Base-by-base conservation (phyloP, 176 grass and related monocot species). In the Chrysopogon serrulatus region DNA sequence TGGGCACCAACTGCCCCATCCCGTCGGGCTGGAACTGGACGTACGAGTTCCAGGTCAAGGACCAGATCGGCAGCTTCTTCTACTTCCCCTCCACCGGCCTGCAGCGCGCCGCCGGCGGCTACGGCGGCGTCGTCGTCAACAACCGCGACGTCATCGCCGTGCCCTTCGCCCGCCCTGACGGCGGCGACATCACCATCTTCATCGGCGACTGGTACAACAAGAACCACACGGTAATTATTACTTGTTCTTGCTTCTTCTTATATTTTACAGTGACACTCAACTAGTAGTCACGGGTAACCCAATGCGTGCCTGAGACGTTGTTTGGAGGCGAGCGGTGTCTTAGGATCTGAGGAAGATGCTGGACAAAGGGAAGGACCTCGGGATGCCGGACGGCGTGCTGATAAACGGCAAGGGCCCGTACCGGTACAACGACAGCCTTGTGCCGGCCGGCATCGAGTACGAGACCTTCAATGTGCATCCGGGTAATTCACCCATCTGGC, bases 1-100 rank as follows among this genome's bases (percentile, higher is more conserved):
- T 97, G 69, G 94, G 91, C 68, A 97, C 94, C 12, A 97, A 91
- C 74, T 97, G 94, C 85, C 94, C 94, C 43, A 94, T 97, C 23
- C 91, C 91, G 13, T 90, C 94, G 0, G 94, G 94, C 5, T 97
- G 94, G 94, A 97, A 97, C 82, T 97, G 94, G 94, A 97, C 94
- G 8, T 97, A 97, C 79, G 78, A 97, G 82, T 94, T 97, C 87
- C 93, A 90, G 65, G 51, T 89, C 3, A 95, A 95, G 83, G 92
- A 95, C 39, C 92, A 95, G 60, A 95, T 95, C 40, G 92, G 90
- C 48, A 90, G 80, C 74, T 95, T 73, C 74, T 96, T 90, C 66
- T 97, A 94, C 87, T 92, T 82, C 60, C 90, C 92, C 18, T 94
- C 92, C 71, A 88, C 65, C 11, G 78, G 74, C 64, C 88, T 97